These are phyloP conservation scores for Fallopia convolvulus DNA, from an alignment of 148 eudicot species.

Conservation along the genomic window DNA sequence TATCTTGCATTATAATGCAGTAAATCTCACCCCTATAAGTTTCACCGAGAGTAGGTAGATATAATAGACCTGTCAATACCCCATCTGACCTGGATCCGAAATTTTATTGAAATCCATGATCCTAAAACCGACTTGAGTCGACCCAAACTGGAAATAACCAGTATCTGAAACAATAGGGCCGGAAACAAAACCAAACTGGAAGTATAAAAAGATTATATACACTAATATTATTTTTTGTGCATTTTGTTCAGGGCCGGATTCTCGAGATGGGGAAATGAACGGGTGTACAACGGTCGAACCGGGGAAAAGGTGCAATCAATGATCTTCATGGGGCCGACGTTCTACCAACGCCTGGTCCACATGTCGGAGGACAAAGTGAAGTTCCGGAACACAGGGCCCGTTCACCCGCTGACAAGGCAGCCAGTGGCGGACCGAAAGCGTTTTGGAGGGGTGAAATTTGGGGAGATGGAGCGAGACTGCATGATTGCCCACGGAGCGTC, in stretches of 20 bases:
- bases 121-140: no score
- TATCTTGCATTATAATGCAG: no score
- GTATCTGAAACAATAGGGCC: no score
- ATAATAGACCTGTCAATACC: no score
- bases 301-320: constrained; percentile 64
- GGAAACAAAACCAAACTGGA: no score
- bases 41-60: no score
- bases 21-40: no score
- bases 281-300: constrained; percentile 78
- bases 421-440: constrained; percentile 93
- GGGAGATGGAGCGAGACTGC: constrained; percentile 94
- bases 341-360: constrained; percentile 78
- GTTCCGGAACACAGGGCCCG: constrained; percentile 89
- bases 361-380: constrained; percentile 98
- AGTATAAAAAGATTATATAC: not conserved
- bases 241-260: constrained; percentile 65
- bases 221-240: not conserved
- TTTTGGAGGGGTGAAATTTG: constrained; percentile 93
- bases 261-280: constrained; percentile 83
- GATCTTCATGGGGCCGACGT: constrained; percentile 86
- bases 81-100: no score
- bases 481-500: constrained; percentile 95
- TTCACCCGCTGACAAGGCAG: constrained; percentile 89
- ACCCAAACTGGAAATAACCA: no score
- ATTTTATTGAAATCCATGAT: no score